A percentile compares a stretch with the other conserved stretches of the same genome.
These are phyloP conservation scores for Ogataea pilisensis DNA, from an alignment of 805 yeast genomes.

Conservation along the genomic window DNA sequence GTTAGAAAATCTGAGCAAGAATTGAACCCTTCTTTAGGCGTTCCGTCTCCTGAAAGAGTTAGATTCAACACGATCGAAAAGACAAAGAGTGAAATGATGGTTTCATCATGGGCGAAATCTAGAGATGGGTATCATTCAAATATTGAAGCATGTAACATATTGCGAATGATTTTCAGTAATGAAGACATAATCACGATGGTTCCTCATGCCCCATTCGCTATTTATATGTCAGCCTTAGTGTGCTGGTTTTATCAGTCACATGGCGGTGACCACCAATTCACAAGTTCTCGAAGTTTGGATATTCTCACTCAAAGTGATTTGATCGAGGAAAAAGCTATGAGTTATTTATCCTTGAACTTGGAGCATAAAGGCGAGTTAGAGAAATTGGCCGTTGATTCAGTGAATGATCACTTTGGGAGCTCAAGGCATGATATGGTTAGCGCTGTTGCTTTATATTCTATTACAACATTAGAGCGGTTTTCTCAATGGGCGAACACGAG, in stretches of 20 bases:
- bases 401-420: background rate
- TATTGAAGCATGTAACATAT: slow-evolving; percentile 5
- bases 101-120: slow-evolving; percentile 26
- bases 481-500: slow-evolving; percentile 5
- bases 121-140: slow-evolving; percentile 20
- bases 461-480: slow-evolving; percentile 1
- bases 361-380: background rate
- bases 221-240: slow-evolving; percentile 4
- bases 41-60: slow-evolving; percentile 5
- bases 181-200: slow-evolving; percentile 2
- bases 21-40: background rate
- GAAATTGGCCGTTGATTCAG: background rate
- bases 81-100: slow-evolving; percentile 11
- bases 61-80: slow-evolving; percentile 13
- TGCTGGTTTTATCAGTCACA: slow-evolving; percentile 5
- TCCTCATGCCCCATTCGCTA: slow-evolving; percentile 5
- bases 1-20: slow-evolving; percentile 1
- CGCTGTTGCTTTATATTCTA: background rate
- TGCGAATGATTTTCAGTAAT: slow-evolving; percentile 4
- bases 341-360: slow-evolving; percentile 1
- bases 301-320: background rate
- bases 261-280: too few species aligned
- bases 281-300: background rate
- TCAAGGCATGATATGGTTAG: background rate
- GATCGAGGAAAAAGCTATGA: slow-evolving; percentile 2